These are phyloP conservation scores for Biscogniauxia mediterranea DNA, from an alignment of 2,329 filamentous ascomycete genomes.

Conservation along the genomic window DNA sequence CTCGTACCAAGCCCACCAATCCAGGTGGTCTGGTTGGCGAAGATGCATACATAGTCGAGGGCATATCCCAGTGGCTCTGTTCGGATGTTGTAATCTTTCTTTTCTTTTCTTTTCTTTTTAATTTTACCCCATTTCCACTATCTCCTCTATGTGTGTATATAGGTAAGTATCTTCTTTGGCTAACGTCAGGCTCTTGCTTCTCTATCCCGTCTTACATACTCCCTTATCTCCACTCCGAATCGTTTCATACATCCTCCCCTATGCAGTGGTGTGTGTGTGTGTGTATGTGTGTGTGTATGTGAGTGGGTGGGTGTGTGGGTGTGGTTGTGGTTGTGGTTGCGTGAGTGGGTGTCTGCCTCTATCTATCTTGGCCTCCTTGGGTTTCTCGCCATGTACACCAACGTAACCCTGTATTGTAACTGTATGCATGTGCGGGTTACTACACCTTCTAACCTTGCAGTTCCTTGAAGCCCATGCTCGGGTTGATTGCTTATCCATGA, in stretches of 20 bases:
- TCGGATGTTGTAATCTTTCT: neutral
- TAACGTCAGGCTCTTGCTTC: neutral
- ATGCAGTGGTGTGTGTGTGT: neutral
- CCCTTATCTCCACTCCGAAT: neutral
- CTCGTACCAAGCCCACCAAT: neutral
- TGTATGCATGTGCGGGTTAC: neutral
- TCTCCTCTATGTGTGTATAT: neutral
- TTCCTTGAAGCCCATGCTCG: neutral
- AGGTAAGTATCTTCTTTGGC: neutral
- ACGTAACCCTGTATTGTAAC: neutral
- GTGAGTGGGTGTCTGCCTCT: neutral
- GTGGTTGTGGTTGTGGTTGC: no score
- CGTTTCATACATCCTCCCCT: neutral
- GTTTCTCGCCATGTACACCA: neutral
- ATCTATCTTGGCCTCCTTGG: neutral
- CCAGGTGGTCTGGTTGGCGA: neutral
- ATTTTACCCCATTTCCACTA: neutral
- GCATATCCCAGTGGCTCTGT: neutral
- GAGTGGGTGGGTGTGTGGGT: no score
- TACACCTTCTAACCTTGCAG: neutral
- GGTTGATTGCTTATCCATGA: neutral
- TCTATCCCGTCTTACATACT: neutral
- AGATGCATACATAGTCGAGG: neutral
- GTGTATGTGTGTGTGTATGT: no score
- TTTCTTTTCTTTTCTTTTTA: neutral